These are phyloP conservation scores for Triticum turgidum DNA, from an alignment of 176 grass and related monocot genomes.

Conservation along the genomic window DNA sequence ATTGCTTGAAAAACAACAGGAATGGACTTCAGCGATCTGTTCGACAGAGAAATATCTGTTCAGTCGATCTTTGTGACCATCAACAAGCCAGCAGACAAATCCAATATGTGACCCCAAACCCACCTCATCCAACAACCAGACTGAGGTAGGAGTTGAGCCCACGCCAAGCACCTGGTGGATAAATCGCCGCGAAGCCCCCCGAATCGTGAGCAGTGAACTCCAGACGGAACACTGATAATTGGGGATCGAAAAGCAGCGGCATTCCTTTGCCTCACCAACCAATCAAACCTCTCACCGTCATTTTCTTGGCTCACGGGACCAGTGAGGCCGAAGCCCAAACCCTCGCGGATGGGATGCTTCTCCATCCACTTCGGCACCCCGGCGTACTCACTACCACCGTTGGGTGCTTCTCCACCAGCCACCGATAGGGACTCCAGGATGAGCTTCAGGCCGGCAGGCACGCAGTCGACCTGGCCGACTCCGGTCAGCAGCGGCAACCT, in stretches of 20 bases:
- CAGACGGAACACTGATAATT: background rate
- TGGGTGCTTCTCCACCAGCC: too few species aligned
- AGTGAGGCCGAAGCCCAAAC: background rate
- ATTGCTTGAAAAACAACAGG: background rate
- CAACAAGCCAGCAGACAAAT: background rate
- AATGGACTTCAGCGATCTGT: background rate
- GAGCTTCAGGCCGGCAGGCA: too few species aligned
- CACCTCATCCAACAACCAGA: background rate
- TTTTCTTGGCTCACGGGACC: background rate
- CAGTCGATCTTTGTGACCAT: background rate
- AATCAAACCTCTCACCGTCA: background rate
- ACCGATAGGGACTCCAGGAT: too few species aligned
- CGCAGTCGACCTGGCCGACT: too few species aligned
- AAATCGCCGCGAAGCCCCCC: too few species aligned
- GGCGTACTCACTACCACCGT: too few species aligned
- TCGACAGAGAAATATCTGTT: background rate
- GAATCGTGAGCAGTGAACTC: background rate
- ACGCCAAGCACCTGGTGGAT: too few species aligned
- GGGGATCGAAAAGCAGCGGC: background rate
- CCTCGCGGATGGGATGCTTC: background rate
- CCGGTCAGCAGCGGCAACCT: too few species aligned
- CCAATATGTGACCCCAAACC: background rate
- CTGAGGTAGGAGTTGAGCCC: too few species aligned
- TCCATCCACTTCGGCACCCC: too few species aligned
- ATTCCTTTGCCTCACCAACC: background rate